Base-by-base conservation (phyloP, 176 grass and related monocot genomes). In the Avena atlantica region DNA sequence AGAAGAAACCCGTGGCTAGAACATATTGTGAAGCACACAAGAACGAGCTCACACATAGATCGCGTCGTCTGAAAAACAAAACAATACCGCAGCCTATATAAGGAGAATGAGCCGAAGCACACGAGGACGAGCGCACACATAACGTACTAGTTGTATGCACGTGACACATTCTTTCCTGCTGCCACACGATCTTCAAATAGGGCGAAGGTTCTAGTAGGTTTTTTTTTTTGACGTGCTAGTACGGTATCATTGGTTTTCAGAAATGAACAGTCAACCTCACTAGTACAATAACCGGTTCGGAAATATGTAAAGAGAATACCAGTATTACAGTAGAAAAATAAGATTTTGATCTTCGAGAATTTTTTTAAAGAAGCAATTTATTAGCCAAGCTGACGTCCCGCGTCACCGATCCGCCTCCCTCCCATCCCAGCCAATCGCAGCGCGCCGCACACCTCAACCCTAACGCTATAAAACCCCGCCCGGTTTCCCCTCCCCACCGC, bases 391-490 rank as follows among this genome's bases (percentile, higher is more conserved):
- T 78, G 44, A 51, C 48, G 2, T 20, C 14, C 85, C 67, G 80
- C 76, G 68, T 91, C 81, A 80, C 8, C 23, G 81, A 87, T 87
- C 89, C 59, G 85, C 15, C 21, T 11, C 68, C 37, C 59, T 12
- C 17, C 13, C 6, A 17, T 16, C 9, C 1, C 75, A 80, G 68
- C 85, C 81, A 87, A 84, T 91, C 80, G 16, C 48, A 80, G 66
- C 48, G 65, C 57, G 66, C 80, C 49, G 24, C 48, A 5, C 56
- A 0, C 31, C 19, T 23, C 19, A 91, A 84, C 89, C 89, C 89
- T 91, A 87, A 84, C 68, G 4, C 20, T 91, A 87, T 90, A 87
- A 90, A 90, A 65, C 0, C 12, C 65, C 80, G 53, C 84, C 64
- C 16, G 4, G 45, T 0, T 21, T n/a, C 45, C 34, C 56, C 40